Percentiles rank a stretch among this genome's conserved stretches.
These are phyloP conservation scores for Fraxinus greggii DNA, from an alignment of 305 asterid genomes.

Conservation along the genomic window DNA sequence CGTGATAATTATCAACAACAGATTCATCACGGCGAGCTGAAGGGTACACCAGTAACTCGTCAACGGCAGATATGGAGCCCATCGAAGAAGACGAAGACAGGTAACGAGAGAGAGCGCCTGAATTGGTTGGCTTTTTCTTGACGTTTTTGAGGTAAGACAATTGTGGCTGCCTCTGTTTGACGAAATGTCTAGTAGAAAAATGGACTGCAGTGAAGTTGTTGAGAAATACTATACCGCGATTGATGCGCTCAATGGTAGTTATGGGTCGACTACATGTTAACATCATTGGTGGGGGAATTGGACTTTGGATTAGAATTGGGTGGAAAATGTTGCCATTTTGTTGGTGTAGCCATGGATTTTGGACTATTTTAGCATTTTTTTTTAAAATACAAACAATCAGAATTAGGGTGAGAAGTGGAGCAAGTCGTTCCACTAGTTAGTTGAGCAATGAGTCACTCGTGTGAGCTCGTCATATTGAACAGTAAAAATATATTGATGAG, in stretches of 20 bases:
- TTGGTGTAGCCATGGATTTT: not conserved
- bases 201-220: not conserved
- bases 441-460: not conserved
- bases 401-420: not conserved
- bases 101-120: not conserved
- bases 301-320: not conserved
- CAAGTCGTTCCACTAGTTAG: not conserved
- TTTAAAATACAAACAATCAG: not conserved
- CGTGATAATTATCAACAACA: conserved; percentile 74
- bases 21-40: conserved; percentile 71
- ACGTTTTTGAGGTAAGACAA: not conserved
- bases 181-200: conserved; percentile 23
- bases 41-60: conserved; percentile 54
- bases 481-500: not conserved
- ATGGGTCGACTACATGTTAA: conserved; percentile 27
- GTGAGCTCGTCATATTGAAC: not conserved
- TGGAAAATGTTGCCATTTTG: not conserved
- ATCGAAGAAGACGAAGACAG: conserved; percentile 21
- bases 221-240: conserved; percentile 20
- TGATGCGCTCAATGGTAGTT: conserved; percentile 11
- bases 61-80: conserved; percentile 58
- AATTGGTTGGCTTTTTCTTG: not conserved
- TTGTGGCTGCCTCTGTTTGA: conserved; percentile 22
- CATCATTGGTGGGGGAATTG: conserved; percentile 21
- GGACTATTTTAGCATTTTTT: not conserved